Percentiles rank a stretch among this genome's conserved stretches.
Evolutionary conservation across 1,284 basidiomycete genomes (phyloP).

Genomic region (Sanghuangporus weigelae): DNA sequence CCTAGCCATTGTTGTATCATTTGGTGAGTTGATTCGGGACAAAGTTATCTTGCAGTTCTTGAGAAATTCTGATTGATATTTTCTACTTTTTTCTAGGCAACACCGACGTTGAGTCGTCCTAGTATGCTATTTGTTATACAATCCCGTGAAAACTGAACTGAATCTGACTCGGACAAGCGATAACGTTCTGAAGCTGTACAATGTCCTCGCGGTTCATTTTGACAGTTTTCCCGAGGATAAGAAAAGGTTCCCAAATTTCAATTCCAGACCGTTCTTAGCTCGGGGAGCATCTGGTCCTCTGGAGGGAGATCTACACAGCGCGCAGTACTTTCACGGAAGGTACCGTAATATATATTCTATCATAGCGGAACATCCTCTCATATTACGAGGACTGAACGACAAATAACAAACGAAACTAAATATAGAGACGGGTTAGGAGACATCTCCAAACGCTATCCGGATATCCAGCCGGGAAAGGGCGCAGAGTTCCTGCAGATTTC

Average conservation of each 20-base stretch:
- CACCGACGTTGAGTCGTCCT: slow-evolving; percentile 56
- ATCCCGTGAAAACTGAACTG: background rate
- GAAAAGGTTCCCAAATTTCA: slow-evolving; percentile 61
- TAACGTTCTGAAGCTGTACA: slow-evolving; percentile 80
- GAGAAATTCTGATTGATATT: background rate
- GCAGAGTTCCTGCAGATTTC: slow-evolving; percentile 40
- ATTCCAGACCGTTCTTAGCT: slow-evolving; percentile 61
- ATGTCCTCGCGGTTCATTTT: slow-evolving; percentile 65
- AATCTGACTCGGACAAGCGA: slow-evolving; percentile 31
- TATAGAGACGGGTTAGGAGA: slow-evolving; percentile 78
- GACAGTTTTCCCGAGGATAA: slow-evolving; percentile 49
- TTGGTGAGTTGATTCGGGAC: slow-evolving; percentile 45
- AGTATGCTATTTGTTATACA: slow-evolving; percentile 40
- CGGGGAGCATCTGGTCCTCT: slow-evolving; percentile 71
- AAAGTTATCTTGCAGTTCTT: background rate
- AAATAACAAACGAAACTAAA: background rate
- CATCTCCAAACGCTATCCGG: slow-evolving; percentile 70
- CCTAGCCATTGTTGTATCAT: slow-evolving; percentile 71
- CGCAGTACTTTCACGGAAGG: slow-evolving; percentile 86
- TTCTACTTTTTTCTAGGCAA: slow-evolving; percentile 54
- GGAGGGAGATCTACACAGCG: slow-evolving; percentile 71
- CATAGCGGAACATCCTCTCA: background rate
- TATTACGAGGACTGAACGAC: background rate
- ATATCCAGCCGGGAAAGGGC: slow-evolving; percentile 46
- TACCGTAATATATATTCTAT: slow-evolving; percentile 22